Percentiles rank a stretch among this genome's conserved stretches.
Conservation (phyloP, 1,139 yeast species). For the Zygosaccharomyces pseudobailii region DNA sequence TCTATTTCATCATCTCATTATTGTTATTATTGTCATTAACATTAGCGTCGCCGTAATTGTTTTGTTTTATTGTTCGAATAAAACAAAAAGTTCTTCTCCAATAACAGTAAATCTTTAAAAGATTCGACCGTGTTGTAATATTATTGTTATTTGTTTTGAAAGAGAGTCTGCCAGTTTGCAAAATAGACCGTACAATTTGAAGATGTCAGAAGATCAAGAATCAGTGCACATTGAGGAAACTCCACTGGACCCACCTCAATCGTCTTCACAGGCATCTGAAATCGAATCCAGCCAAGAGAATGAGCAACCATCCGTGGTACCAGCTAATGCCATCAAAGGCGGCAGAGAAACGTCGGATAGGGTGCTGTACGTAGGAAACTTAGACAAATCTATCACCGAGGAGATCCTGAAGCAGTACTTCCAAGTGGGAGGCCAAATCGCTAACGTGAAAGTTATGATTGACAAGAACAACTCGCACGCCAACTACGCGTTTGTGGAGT, state of each 20-base stretch:
- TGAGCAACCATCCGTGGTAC: slow-evolving; percentile 35
- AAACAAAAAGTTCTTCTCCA: not conserved
- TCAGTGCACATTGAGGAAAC: not conserved
- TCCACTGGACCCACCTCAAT: not conserved
- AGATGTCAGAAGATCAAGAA: not conserved
- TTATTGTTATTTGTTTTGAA: not conserved
- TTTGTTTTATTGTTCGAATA: not conserved
- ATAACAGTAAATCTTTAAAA: not conserved
- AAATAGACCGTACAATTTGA: not conserved
- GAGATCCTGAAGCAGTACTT: slow-evolving; percentile 58
- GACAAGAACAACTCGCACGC: slow-evolving; percentile 72
- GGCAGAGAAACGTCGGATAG: slow-evolving; percentile 74
- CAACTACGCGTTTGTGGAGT: slow-evolving; percentile 84
- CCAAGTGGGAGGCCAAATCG: slow-evolving; percentile 55
- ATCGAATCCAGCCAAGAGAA: slow-evolving; percentile 7
- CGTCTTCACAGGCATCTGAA: slow-evolving; percentile 5
- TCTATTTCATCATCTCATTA: not conserved
- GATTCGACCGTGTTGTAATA: not conserved
- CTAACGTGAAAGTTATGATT: slow-evolving; percentile 61
- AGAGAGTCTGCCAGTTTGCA: not conserved
- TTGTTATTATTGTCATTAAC: not conserved
- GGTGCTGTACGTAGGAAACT: slow-evolving; percentile 72
- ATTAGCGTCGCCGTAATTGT: not conserved
- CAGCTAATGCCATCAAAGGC: slow-evolving; percentile 72
- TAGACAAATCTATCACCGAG: slow-evolving; percentile 63